phyloP scores from a whole-genome alignment of 1,139 yeast species.

The Suhomyces yuchorum region DNA sequence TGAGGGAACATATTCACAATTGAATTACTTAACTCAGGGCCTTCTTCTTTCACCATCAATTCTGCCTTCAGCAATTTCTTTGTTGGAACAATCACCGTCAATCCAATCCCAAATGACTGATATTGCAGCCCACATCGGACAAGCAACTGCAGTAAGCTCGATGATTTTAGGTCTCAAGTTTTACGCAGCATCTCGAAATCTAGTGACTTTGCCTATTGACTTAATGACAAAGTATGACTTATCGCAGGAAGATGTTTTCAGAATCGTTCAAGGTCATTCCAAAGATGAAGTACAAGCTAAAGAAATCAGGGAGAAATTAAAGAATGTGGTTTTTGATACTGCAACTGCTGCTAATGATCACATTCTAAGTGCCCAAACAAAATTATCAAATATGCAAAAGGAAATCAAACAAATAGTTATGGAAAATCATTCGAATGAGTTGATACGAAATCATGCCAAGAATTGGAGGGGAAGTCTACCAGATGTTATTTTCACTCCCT shows the following conservation, averaged over 20 bases:
- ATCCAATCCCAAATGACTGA: constrained; percentile 54
- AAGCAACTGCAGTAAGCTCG: constrained; percentile 73
- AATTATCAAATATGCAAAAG: constrained; percentile 42
- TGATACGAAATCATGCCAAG: constrained; percentile 33
- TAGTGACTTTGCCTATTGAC: constrained; percentile 65
- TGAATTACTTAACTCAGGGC: constrained; percentile 69
- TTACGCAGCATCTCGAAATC: constrained; percentile 54
- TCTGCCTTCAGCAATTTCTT: constrained; percentile 56
- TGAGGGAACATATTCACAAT: constrained; percentile 77
- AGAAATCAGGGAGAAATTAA: constrained; percentile 43
- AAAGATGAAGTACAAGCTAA: constrained; percentile 24
- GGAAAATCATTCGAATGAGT: constrained; percentile 28
- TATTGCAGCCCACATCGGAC: constrained; percentile 81
- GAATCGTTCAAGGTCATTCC: constrained; percentile 52
- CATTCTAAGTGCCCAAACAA: constrained; percentile 62
- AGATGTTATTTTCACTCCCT: constrained; percentile 68
- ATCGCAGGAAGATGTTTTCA: constrained; percentile 64
- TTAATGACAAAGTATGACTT: constrained; percentile 54
- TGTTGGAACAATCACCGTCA: constrained; percentile 49
- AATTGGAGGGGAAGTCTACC: constrained; percentile 56
- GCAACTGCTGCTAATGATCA: constrained; percentile 84
- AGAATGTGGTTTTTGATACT: constrained; percentile 66
- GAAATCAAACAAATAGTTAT: constrained; percentile 34
- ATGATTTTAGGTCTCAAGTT: constrained; percentile 63
- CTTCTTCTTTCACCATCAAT: constrained; percentile 58